Evolutionary conservation across 441 rosid species (phyloP), one percentile per base, ranked within the genome.

Genomic region (Populus hybrid): DNA sequence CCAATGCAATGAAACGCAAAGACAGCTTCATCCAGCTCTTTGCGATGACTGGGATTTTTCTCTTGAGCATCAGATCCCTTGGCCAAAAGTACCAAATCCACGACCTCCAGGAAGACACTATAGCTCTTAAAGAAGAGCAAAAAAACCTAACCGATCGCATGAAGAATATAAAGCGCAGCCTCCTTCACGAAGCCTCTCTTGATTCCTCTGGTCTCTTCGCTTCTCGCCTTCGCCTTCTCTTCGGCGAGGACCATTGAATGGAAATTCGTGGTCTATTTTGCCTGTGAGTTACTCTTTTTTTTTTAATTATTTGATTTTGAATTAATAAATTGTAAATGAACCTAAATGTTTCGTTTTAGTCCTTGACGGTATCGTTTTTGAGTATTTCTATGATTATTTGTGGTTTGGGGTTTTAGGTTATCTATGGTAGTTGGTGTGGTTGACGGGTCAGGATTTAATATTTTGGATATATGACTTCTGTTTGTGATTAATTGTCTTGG

Each of bases 1-100:
- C 85, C 10, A 91, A 90, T 77, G 94, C 89, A 42, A 85, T 75
- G 78, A 91, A 82, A 80, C 78, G 82, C 81, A 92, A 79, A 65
- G 87, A 92, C 78, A 86, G 90, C 84, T 95, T 90, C 86, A 87
- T 92, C 50, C 96, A 95, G 75, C 82, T 92, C 75, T 79, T 84
- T 82, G 92, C 96, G 11, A 91, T 93, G 98, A 79, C 92, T 14
- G 98, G 97, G 20, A 88, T 93, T 34, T 69, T 95, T 70, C 89
- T 95, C 26, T 82, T 95, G 78, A 91, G 97, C 85, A 34, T 84
- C 75, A 85, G 92, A 30, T 30, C 57, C 57, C 20, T 50, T 1
- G 57, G 57, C 20, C 57, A 50, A 50, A 50, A 50, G 57, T 50
- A 50, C 57, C 57, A 50, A 50, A 50, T 50, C 57, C 57, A 50